These are phyloP conservation scores for Centrapalus pauciflorus DNA, from an alignment of 129 eudicot genomes.

Conservation along the genomic window DNA sequence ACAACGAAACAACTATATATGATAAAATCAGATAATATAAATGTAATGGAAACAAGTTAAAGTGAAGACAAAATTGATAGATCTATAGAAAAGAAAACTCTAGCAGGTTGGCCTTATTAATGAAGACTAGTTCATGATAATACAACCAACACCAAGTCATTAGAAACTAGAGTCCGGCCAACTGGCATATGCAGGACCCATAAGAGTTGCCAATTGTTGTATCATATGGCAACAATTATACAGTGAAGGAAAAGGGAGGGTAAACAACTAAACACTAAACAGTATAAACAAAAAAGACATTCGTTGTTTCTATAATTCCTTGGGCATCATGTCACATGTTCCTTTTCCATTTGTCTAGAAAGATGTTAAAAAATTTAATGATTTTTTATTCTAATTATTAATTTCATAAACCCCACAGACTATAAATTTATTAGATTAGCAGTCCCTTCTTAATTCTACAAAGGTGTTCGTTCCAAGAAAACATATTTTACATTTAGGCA, in stretches of 20 bases:
- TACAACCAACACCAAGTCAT: neutral
- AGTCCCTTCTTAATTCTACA: too few species aligned
- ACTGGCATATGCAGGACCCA: neutral
- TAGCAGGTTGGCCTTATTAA: neutral
- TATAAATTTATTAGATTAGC: neutral
- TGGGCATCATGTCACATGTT: neutral
- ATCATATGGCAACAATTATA: neutral
- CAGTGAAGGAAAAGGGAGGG: neutral
- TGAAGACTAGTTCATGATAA: neutral
- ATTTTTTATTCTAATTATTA: neutral
- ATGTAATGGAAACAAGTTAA: neutral
- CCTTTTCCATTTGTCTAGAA: slow-evolving; percentile 6
- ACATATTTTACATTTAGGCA: neutral
- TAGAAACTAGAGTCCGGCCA: slow-evolving; percentile 17
- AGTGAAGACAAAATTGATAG: neutral
- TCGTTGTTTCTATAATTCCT: neutral
- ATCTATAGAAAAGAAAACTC: neutral
- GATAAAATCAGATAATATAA: neutral
- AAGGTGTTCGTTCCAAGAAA: too few species aligned
- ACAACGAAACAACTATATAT: neutral
- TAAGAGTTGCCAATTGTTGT: neutral
- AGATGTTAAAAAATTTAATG: neutral
- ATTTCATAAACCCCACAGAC: neutral
- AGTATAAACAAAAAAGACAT: neutral
- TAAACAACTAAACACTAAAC: too few species aligned